These are phyloP conservation scores for Nitzschia inconspicua DNA, from an alignment of 108 stramenopile genomes.

Conservation along the genomic window DNA sequence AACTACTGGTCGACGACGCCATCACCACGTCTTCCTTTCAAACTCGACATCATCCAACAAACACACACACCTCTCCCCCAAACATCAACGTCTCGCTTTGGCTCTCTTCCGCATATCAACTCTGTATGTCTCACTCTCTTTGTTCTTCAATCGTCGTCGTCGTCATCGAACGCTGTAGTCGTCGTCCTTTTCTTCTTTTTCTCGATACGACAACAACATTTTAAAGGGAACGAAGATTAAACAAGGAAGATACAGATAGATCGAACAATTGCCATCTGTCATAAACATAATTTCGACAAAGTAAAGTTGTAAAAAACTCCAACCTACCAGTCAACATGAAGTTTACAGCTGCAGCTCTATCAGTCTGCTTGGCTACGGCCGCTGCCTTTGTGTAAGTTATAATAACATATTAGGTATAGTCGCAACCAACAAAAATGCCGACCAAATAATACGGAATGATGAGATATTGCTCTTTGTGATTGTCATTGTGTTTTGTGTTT, in stretches of 20 bases:
- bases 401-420: no score
- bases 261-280: no score
- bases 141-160: constrained; percentile 16
- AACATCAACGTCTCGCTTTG: no score
- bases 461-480: neutral
- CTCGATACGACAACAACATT: neutral
- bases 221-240: neutral
- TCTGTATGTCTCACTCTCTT: no score
- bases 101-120: no score
- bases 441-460: neutral
- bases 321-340: constrained; percentile 32
- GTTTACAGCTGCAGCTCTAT: constrained; percentile 20
- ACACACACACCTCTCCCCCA: no score
- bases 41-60: no score
- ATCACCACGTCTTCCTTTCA: no score
- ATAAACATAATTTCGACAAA: neutral
- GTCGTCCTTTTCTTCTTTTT: neutral
- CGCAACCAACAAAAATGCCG: no score
- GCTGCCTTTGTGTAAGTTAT: constrained; percentile 36
- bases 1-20: no score
- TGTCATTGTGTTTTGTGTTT: neutral
- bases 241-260: no score
- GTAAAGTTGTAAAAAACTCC: neutral
- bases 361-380: constrained; percentile 29
- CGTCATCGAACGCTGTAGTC: constrained; percentile 5